A percentile compares a stretch with the other conserved stretches of the same genome.
These are phyloP conservation scores for Nothophytophthora sp. DNA, from an alignment of 352 stramenopile species.

Conservation along the genomic window DNA sequence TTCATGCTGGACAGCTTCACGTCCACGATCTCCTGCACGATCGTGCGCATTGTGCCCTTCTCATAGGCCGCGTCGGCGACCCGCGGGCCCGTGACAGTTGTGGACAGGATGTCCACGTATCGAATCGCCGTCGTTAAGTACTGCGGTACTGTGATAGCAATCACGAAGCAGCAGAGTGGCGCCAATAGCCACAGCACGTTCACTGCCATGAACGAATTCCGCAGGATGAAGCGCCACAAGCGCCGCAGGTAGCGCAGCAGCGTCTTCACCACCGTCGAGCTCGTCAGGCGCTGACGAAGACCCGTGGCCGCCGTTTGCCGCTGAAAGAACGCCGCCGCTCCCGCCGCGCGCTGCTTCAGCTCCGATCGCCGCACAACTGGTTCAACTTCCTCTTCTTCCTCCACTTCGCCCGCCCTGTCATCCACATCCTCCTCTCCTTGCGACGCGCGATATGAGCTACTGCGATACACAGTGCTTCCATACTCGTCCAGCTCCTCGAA, in stretches of 20 bases:
- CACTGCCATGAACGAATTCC: conserved; percentile 73
- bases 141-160: conserved; percentile 70
- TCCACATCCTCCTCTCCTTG: conserved; percentile 26
- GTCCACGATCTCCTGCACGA: conserved; percentile 73
- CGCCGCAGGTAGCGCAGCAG: conserved; percentile 25
- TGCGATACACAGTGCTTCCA: conserved; percentile 22
- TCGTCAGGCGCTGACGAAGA: conserved; percentile 15
- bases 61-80: conserved; percentile 33
- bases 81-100: conserved; percentile 27
- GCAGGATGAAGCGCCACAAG: conserved; percentile 54
- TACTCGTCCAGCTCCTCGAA: conserved; percentile 43
- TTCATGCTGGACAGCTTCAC: conserved; percentile 61
- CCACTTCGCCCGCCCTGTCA: conserved; percentile 30
- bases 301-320: neutral
- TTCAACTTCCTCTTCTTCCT: conserved; percentile 14
- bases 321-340: conserved; percentile 34
- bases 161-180: conserved; percentile 65
- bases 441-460: conserved; percentile 21
- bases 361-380: conserved; percentile 24
- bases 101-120: conserved; percentile 69
- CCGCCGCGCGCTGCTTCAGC: conserved; percentile 31
- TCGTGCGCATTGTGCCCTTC: conserved; percentile 56
- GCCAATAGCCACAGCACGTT: conserved; percentile 78
- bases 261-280: conserved; percentile 24
- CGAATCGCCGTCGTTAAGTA: conserved; percentile 69